Evolutionary conservation across 2,329 filamentous ascomycete species (phyloP).

Genomic region (Ophiostoma piceae): DNA sequence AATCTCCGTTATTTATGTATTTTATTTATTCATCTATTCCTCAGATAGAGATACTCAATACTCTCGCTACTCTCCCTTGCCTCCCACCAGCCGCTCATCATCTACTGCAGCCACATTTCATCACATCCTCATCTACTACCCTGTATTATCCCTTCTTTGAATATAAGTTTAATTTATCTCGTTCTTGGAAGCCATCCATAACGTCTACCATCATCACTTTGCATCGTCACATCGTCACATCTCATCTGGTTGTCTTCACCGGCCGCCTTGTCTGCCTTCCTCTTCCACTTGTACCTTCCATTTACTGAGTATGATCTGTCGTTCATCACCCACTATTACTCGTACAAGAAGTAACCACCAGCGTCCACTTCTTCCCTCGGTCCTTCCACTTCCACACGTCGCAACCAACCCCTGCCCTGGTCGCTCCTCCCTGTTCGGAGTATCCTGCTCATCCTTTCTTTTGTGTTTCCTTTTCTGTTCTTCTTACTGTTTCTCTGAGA

Average conservation of each 20-base stretch:
- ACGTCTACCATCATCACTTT: no score
- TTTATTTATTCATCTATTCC: not conserved
- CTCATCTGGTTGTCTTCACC: no score
- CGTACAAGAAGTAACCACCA: no score
- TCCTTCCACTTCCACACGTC: not conserved
- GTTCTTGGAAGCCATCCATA: no score
- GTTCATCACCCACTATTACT: no score
- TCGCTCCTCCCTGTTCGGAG: not conserved
- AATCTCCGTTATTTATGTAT: not conserved
- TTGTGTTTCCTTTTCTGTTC: no score
- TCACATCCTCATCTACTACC: not conserved
- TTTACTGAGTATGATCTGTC: no score
- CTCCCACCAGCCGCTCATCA: not conserved
- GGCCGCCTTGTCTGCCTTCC: no score
- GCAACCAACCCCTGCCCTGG: not conserved
- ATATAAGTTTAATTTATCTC: no score
- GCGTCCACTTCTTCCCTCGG: not conserved
- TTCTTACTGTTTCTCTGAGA: not conserved
- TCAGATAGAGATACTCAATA: not conserved
- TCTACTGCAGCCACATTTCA: not conserved
- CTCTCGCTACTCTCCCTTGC: not conserved
- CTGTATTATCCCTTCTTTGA: no score
- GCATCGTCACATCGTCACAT: no score
- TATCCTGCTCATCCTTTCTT: not conserved
- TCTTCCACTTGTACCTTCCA: no score